phyloP scores from a whole-genome alignment of 2,329 filamentous ascomycete genomes.

The Microsporum canis region DNA sequence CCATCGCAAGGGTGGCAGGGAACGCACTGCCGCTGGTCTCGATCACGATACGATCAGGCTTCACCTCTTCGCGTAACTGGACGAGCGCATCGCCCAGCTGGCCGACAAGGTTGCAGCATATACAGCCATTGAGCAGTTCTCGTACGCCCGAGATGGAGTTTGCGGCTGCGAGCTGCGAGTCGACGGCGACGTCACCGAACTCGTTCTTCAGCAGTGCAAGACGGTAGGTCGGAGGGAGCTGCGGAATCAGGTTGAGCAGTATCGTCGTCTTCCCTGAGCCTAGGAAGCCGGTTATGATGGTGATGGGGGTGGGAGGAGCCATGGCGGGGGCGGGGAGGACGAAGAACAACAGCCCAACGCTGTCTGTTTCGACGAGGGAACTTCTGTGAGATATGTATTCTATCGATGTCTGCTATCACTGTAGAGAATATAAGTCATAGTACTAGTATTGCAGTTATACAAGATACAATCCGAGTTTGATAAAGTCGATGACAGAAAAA shows the following conservation, averaged over 20 bases:
- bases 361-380: background rate
- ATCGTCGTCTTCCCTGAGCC: conserved; percentile 94
- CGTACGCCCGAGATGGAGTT: conserved; percentile 77
- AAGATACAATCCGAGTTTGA: background rate
- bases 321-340: conserved; percentile 1
- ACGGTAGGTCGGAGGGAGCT: conserved; percentile 76
- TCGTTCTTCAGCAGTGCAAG: conserved; percentile 96
- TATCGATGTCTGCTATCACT: background rate
- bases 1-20: conserved; percentile 80
- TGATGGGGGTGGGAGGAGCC: conserved; percentile 61
- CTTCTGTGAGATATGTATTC: background rate
- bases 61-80: conserved; percentile 52
- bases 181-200: conserved; percentile 87
- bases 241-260: conserved; percentile 84
- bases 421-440: background rate
- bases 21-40: conserved; percentile 86
- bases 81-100: conserved; percentile 70
- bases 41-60: conserved; percentile 78
- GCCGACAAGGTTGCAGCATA: conserved; percentile 96
- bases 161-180: conserved; percentile 78
- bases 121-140: conserved; percentile 91
- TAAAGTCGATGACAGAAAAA: background rate
- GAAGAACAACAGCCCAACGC: background rate
- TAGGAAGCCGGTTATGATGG: conserved; percentile 90
- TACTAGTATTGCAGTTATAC: background rate